Conservation (phyloP, 2,329 filamentous ascomycete species). For the Diaporthe caulivora region DNA sequence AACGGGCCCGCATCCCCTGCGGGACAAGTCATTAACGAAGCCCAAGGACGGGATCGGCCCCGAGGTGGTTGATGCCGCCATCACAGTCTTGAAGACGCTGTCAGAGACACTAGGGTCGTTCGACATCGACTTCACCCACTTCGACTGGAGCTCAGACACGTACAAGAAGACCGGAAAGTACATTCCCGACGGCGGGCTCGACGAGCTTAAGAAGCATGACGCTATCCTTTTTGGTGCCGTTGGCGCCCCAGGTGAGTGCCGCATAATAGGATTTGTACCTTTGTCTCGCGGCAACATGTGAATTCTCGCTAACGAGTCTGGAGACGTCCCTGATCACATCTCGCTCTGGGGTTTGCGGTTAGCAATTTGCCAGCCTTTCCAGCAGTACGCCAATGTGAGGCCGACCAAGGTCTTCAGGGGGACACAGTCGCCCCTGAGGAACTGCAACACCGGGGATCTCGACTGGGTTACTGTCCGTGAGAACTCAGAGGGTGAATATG, state of each 20-base stretch:
- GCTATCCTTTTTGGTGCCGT: conserved; percentile 50
- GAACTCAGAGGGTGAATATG: conserved; percentile 75
- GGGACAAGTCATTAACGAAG: not conserved
- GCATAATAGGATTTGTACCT: too few species aligned
- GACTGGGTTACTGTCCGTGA: conserved; percentile 77
- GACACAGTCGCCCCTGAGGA: conserved; percentile 65
- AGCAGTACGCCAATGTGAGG: conserved; percentile 76
- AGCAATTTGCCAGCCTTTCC: conserved; percentile 72
- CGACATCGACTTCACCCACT: conserved; percentile 68
- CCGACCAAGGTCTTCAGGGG: conserved; percentile 71
- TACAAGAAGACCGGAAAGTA: conserved; percentile 76
- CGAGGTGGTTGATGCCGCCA: conserved; percentile 72
- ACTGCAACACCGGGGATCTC: conserved; percentile 63
- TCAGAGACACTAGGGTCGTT: conserved; percentile 67
- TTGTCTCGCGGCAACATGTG: not conserved
- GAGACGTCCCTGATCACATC: conserved; percentile 74
- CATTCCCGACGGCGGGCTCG: conserved; percentile 71
- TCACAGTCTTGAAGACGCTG: conserved; percentile 70
- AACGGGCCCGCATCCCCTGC: not conserved
- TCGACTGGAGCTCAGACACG: conserved; percentile 77
- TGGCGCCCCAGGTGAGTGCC: conserved; percentile 44
- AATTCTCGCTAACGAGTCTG: not conserved
- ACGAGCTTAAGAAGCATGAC: conserved; percentile 57
- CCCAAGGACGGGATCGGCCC: conserved; percentile 69
- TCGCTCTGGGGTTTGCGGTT: conserved; percentile 75